phyloP scores from a whole-genome alignment of 1,139 yeast genomes.

The Saccharomyces hybrid region DNA sequence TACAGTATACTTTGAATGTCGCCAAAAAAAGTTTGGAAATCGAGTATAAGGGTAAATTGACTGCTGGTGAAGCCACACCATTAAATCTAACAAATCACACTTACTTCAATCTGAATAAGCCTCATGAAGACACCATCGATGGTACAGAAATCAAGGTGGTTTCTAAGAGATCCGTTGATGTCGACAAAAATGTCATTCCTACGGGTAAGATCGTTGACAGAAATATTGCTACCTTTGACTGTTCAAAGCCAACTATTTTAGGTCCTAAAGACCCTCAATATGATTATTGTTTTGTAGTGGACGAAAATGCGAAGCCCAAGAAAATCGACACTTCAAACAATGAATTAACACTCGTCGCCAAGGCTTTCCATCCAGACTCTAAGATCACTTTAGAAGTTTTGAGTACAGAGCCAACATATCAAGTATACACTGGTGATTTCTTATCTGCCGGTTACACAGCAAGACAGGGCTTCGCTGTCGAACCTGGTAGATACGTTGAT shows the following conservation, averaged over 20 bases:
- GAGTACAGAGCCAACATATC: constrained; percentile 64
- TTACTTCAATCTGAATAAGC: constrained; percentile 42
- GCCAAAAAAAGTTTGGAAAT: constrained; percentile 33
- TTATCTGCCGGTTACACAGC: constrained; percentile 34
- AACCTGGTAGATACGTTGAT: constrained; percentile 53
- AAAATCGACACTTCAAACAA: constrained; percentile 34
- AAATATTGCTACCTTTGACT: constrained; percentile 22
- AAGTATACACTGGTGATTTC: constrained; percentile 56
- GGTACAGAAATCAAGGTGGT: constrained; percentile 27
- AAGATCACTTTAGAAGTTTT: constrained; percentile 37
- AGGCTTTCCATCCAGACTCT: constrained; percentile 44
- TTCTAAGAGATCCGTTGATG: constrained; percentile 35
- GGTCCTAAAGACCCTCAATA: constrained; percentile 29
- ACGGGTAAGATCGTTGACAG: constrained; percentile 41
- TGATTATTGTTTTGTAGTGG: constrained; percentile 48
- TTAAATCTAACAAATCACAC: constrained; percentile 59
- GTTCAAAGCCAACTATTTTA: constrained; percentile 15
- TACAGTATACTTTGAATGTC: constrained; percentile 17
- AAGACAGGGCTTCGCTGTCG: constrained; percentile 57
- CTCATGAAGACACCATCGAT: constrained; percentile 23
- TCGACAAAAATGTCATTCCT: constrained; percentile 39
- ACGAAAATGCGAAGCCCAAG: constrained; percentile 34
- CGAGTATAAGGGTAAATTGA: constrained; percentile 43
- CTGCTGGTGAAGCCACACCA: constrained; percentile 40
- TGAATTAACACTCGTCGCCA: constrained; percentile 36